These are phyloP conservation scores for Aspergillus glaucus DNA, from an alignment of 2,329 filamentous ascomycete genomes.

Conservation along the genomic window DNA sequence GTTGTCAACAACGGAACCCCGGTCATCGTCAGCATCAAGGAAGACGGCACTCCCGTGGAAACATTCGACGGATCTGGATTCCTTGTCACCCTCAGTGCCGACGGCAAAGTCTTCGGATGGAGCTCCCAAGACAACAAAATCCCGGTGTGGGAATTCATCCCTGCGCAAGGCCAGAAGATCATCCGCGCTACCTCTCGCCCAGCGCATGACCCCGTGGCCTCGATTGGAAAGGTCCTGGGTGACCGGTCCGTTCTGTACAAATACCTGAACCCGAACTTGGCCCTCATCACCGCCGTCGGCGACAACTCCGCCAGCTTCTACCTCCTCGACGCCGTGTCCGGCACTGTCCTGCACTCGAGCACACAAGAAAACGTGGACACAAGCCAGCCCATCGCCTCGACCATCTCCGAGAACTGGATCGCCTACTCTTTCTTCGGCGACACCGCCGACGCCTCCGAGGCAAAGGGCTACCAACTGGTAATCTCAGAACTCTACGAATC, in stretches of 20 bases:
- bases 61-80: slow-evolving; percentile 27
- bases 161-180: slow-evolving; percentile 61
- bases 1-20: slow-evolving; percentile 21
- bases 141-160: slow-evolving; percentile 67
- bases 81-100: slow-evolving; percentile 36
- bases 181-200: slow-evolving; percentile 62
- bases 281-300: slow-evolving; percentile 66
- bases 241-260: slow-evolving; percentile 95
- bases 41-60: slow-evolving; percentile 29
- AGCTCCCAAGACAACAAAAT: slow-evolving; percentile 26
- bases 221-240: slow-evolving; percentile 87
- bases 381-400: slow-evolving; percentile 65
- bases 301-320: slow-evolving; percentile 64
- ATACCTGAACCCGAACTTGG: slow-evolving; percentile 82
- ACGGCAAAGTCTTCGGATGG: slow-evolving; percentile 42
- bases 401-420: slow-evolving; percentile 92
- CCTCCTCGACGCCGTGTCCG: slow-evolving; percentile 79
- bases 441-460: slow-evolving; percentile 36
- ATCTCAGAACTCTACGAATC: slow-evolving; percentile 90
- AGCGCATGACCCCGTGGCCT: slow-evolving; percentile 78
- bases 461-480: slow-evolving; percentile 80
- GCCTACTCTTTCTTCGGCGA: slow-evolving; percentile 70
- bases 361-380: slow-evolving; percentile 69
- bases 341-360: slow-evolving; percentile 66
- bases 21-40: slow-evolving; percentile 26